Percentiles rank a stretch among this genome's conserved stretches.
These are phyloP conservation scores for Pyrrhoderma noxium DNA, from an alignment of 1,284 basidiomycete species.

Conservation along the genomic window DNA sequence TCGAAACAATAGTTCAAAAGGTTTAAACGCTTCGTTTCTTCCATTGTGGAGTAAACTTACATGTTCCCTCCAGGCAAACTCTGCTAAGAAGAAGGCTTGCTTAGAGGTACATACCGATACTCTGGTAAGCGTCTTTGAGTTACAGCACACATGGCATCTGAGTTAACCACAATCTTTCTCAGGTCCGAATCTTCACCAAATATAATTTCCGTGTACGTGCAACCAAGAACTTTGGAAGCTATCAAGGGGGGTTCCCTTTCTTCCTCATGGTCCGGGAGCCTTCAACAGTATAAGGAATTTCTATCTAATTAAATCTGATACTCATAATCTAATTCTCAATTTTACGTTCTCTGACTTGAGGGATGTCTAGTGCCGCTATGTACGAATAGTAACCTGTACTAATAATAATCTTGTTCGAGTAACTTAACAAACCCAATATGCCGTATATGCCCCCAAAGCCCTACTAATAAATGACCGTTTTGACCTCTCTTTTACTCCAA, in stretches of 20 bases:
- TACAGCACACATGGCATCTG: neutral
- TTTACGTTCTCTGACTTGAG: too few relatives aligned
- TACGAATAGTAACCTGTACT: too few relatives aligned
- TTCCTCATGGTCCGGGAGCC: constrained; percentile 17
- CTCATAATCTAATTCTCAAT: too few relatives aligned
- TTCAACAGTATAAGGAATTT: neutral
- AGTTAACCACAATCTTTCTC: neutral
- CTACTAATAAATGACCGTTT: too few relatives aligned
- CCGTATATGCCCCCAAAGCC: too few relatives aligned
- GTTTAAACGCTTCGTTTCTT: neutral
- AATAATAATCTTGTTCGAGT: too few relatives aligned
- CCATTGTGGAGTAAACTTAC: neutral
- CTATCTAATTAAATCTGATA: neutral
- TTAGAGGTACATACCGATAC: constrained; percentile 14
- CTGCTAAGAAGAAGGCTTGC: constrained; percentile 4
- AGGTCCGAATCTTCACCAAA: constrained; percentile 15
- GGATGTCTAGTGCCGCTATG: too few relatives aligned
- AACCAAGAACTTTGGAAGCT: constrained; percentile 18
- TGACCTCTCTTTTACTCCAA: too few relatives aligned
- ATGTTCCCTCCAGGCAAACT: constrained; percentile 10
- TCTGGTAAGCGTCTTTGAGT: constrained; percentile 6
- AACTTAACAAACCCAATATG: too few relatives aligned
- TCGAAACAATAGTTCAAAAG: constrained; percentile 11
- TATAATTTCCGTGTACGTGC: constrained; percentile 12
- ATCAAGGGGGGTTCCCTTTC: constrained; percentile 17